Evolutionary conservation across 768 basidiomycete genomes (phyloP), one percentile per base, ranked within the genome.

Genomic region (Mrakia blollopis): DNA sequence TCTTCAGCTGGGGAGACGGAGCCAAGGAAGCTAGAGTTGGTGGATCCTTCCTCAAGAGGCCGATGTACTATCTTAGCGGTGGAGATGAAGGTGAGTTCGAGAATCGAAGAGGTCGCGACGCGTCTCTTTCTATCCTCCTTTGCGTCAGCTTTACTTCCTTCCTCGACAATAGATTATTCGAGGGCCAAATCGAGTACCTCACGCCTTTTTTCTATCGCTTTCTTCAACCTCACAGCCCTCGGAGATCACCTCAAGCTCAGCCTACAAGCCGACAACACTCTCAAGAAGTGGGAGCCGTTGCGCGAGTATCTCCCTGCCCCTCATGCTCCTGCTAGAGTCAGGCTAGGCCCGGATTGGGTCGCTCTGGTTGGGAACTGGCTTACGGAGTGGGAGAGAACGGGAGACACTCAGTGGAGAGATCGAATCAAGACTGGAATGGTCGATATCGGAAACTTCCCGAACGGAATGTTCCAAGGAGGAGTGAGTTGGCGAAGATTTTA

Each of bases 51-150:
- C 62, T 74, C 32, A 50, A 54, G 37, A 35, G 73, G 7, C 73
- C 73, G 0, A 74, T 74, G 73, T 74, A 74, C 62, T 74, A 74
- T 32, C 73, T 74, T 18, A 41, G 30, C 10, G 73, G 73, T 6
- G 73, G 73, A 23, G 73, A 74, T 23, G 73, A 74, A 61, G 57
- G 18, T 74, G 47, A 50, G 47, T 50, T 21, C 18, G 13, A 50
- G 47, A 50, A 21, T 2, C 10, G 47, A 50, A 2, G 47, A 50
- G 47, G 44, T 11, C 44, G 44, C 2, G 47, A 74, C 72, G 57
- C 72, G 23, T 11, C 14, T 25, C 5, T 57, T 57, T 57, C 57
- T 57, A n/a, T n/a, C 57, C 18, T 57, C n/a, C n/a, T n/a, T n/a
- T n/a, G n/a, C n/a, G n/a, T n/a, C n/a, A n/a, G n/a, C n/a, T n/a